phyloP scores from a whole-genome alignment of 805 yeast species.

The Candida rishiriensis region DNA sequence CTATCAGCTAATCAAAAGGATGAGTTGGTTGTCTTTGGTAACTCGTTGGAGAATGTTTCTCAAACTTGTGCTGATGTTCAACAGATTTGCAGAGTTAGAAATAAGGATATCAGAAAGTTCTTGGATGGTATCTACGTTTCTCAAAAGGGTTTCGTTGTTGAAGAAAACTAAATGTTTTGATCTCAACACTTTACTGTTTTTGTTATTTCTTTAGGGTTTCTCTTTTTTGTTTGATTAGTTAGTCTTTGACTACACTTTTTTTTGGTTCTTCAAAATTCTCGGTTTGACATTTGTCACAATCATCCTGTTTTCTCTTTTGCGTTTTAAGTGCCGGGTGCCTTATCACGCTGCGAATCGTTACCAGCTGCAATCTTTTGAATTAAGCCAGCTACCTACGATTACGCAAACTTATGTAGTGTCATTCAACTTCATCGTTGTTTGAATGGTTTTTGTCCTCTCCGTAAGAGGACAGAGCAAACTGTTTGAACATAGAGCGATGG shows the following conservation, averaged over 20 bases:
- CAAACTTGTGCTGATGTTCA: constrained; percentile 98
- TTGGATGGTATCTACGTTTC: constrained; percentile 99
- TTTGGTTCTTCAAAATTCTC: not conserved
- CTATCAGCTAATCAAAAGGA: constrained; percentile 85
- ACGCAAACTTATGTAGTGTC: constrained; percentile 13
- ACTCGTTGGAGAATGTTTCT: constrained; percentile 95
- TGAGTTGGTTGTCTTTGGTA: constrained; percentile 88
- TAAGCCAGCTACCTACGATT: constrained; percentile 32
- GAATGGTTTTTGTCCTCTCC: no score
- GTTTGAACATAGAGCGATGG: no score
- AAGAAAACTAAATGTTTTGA: constrained; percentile 25
- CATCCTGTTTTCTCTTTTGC: constrained; percentile 5
- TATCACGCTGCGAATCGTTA: constrained; percentile 31
- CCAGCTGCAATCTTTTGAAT: constrained; percentile 23
- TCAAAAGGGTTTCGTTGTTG: constrained; percentile 83
- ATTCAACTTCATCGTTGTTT: no score
- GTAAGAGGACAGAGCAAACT: no score
- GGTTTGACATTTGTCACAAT: not conserved
- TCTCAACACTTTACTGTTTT: not conserved
- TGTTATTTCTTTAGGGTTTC: constrained; percentile 1
- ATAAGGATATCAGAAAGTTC: constrained; percentile 99
- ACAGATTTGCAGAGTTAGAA: constrained; percentile 97
- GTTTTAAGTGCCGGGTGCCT: constrained; percentile 26
- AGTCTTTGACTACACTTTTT: constrained; percentile 1
- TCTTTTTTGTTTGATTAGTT: constrained; percentile 1